Base-by-base conservation (phyloP, 2,329 filamentous ascomycete genomes). In the Colletotrichum sp. region DNA sequence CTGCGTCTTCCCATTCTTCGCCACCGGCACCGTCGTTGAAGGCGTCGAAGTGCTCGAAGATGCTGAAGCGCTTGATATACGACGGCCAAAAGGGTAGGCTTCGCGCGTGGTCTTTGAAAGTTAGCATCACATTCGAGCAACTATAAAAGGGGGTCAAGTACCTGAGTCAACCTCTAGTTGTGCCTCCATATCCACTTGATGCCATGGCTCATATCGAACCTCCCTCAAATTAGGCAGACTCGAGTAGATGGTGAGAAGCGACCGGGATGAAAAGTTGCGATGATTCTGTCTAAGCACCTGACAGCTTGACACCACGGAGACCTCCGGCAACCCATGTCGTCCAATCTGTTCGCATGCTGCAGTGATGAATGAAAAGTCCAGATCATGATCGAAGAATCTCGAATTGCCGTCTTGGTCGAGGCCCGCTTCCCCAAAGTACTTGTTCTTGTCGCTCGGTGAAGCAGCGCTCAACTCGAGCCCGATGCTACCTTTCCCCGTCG, bases 391-490 rank as follows among this genome's bases (percentile, higher is more conserved):
- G 29, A 80, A 80, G 55, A 78, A 80, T 29, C 79, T 76, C 61
- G 78, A 80, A 57, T 79, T 77, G n/a, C 79, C 79, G 8, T 80
- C 78, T n/a, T 68, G 32, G 19, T 79, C 78, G 19, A 80, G 57
- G 22, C 79, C 79, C n/a, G 77, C 69, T 59, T 78, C 78, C 5
- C 79, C 79, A 15, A 77, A 78, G 9, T 77, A 36, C 49, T 78
- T 67, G 68, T 73, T 75, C 36, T 77, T 80, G 11, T 80, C 79
- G 59, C 77, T 79, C 8, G 79, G 79, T 9, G 80, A 81, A 25
- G 75, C 75, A 49, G 78, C 79, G 19, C 78, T 75, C 11, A 82
- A 62, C 77, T 82, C 81, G 11, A 82, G 72, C n/a, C 77, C 76
- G 16, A 82, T 67, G 8, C 77, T 78, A 19, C 55, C 55, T 11